phyloP scores from a whole-genome alignment of 1,139 yeast genomes.

The Pichiaceae sp. region DNA sequence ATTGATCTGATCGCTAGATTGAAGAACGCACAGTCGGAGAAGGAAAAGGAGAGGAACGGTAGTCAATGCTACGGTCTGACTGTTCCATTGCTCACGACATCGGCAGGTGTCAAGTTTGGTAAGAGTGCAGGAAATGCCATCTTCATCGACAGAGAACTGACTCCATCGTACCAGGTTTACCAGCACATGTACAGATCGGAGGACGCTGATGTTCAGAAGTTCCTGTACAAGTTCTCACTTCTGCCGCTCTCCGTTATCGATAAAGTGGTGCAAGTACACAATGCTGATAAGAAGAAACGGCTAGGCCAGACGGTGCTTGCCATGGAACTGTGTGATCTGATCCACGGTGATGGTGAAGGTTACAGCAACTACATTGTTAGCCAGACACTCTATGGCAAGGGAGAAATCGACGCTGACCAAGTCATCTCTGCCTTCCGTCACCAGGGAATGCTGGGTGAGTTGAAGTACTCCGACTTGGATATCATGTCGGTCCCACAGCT shows the following conservation, averaged over 20 bases:
- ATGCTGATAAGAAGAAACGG: slow-evolving; percentile 50
- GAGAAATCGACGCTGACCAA: slow-evolving; percentile 38
- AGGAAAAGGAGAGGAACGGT: slow-evolving; percentile 13
- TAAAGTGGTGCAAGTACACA: slow-evolving; percentile 44
- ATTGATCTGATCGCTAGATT: slow-evolving; percentile 74
- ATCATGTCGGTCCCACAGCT: slow-evolving; percentile 12
- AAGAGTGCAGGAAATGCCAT: slow-evolving; percentile 97
- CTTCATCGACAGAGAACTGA: slow-evolving; percentile 65
- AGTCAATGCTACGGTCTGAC: slow-evolving; percentile 62
- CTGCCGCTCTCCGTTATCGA: slow-evolving; percentile 57
- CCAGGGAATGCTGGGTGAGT: slow-evolving; percentile 49
- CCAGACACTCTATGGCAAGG: slow-evolving; percentile 19
- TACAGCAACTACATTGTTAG: slow-evolving; percentile 23
- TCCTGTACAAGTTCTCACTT: slow-evolving; percentile 71
- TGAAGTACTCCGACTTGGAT: slow-evolving; percentile 27
- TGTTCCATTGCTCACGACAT: slow-evolving; percentile 82
- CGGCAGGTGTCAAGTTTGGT: slow-evolving; percentile 91
- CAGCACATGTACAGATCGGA: slow-evolving; percentile 79
- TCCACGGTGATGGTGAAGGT: slow-evolving; percentile 79
- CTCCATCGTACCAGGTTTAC: slow-evolving; percentile 75
- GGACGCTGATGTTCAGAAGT: slow-evolving; percentile 65
- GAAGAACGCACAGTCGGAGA: slow-evolving; percentile 14
- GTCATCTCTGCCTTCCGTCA: slow-evolving; percentile 50
- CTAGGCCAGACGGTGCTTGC: slow-evolving; percentile 74
- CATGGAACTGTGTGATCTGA: slow-evolving; percentile 73